Conservation (phyloP, 495 filamentous ascomycete species). For the Cryomyces minteri region DNA sequence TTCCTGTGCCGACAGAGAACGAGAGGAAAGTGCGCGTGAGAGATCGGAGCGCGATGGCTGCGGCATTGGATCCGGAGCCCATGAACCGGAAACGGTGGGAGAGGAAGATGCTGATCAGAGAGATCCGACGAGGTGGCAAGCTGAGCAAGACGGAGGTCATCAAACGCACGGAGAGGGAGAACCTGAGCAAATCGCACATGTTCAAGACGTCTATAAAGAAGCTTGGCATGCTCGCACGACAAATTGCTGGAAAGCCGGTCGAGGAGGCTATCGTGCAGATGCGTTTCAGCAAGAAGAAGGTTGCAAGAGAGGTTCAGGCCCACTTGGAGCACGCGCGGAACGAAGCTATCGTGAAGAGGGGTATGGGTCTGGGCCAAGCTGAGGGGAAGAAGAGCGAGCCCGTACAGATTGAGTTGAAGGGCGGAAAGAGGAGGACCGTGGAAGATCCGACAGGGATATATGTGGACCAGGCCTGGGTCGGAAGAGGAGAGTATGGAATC, state of each 20-base stretch:
- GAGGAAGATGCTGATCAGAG: slow-evolving; percentile 60
- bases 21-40: slow-evolving; percentile 9
- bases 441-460: slow-evolving; percentile 60
- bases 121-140: slow-evolving; percentile 46
- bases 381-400: slow-evolving; percentile 4
- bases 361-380: slow-evolving; percentile 60
- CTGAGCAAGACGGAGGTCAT: slow-evolving; percentile 43
- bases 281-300: slow-evolving; percentile 89
- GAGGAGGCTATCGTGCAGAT: slow-evolving; percentile 90
- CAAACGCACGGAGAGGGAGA: slow-evolving; percentile 54
- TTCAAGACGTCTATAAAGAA: slow-evolving; percentile 81
- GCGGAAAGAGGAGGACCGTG: slow-evolving; percentile 26
- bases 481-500: slow-evolving; percentile 41
- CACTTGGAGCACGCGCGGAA: slow-evolving; percentile 65
- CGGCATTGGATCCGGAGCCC: slow-evolving; percentile 53
- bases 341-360: slow-evolving; percentile 52
- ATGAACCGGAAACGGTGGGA: slow-evolving; percentile 48
- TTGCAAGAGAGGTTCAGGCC: slow-evolving; percentile 54
- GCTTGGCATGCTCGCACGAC: slow-evolving; percentile 59
- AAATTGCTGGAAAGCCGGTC: slow-evolving; percentile 80
- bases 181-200: slow-evolving; percentile 38
- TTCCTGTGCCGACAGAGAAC: slow-evolving; percentile 2
- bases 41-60: slow-evolving; percentile 29
- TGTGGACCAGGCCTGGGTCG: slow-evolving; percentile 82
- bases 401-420: slow-evolving; percentile 16